Conservation (phyloP, 306 rosid genomes). For the Phaseolus lunatus region DNA sequence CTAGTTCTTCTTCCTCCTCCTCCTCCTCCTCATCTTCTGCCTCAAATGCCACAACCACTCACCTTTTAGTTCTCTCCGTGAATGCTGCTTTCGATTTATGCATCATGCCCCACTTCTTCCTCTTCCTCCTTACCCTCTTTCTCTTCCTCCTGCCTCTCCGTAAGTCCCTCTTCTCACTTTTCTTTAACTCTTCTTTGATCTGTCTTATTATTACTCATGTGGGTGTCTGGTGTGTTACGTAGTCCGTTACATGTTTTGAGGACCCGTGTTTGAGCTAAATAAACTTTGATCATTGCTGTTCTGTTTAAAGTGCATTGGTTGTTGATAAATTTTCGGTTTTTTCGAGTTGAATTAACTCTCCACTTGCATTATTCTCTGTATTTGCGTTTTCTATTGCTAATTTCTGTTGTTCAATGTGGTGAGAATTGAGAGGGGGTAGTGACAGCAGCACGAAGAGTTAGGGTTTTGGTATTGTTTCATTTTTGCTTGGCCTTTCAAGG, state of each 20-base stretch:
- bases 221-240: conserved; percentile 17
- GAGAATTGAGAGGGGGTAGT: conserved; percentile 17
- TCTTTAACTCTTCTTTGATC: conserved; percentile 48
- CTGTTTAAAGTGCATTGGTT: conserved; percentile 1
- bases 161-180: conserved; percentile 52
- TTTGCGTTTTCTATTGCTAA: conserved; percentile 18
- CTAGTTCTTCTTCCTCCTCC: background rate
- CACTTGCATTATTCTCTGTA: conserved; percentile 35
- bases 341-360: background rate
- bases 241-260: conserved; percentile 11
- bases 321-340: conserved; percentile 22
- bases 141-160: conserved; percentile 50
- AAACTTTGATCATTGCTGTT: background rate
- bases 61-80: conserved; percentile 34
- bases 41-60: conserved; percentile 29
- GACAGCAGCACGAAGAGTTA: conserved; percentile 4
- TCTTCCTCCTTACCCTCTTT: conserved; percentile 40
- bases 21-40: conserved; percentile 1
- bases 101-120: conserved; percentile 43
- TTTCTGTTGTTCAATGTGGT: conserved; percentile 18
- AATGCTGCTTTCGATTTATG: conserved; percentile 18
- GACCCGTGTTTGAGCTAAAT: background rate
- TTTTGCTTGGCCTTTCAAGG: conserved; percentile 7
- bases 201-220: conserved; percentile 27
- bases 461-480: conserved; percentile 51